A percentile compares a stretch with the other conserved stretches of the same genome.
Conservation (phyloP, 805 yeast genomes). For the Pichia cephalocereana region DNA sequence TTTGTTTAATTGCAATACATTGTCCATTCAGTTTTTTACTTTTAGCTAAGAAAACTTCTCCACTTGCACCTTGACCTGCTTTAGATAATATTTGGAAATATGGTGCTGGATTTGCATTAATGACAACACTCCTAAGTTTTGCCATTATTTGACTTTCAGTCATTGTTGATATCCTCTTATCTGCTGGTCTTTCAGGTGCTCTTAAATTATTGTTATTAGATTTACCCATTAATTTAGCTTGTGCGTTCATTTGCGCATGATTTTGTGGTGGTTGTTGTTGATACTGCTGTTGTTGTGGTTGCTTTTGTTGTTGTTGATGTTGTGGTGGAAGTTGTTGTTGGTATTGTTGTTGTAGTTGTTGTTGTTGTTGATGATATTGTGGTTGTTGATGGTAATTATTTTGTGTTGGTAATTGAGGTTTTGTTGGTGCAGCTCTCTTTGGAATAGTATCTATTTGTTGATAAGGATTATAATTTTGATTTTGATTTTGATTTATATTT, state of each 20-base stretch:
- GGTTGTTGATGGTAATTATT: slow-evolving; percentile 6
- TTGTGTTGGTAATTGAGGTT: neutral
- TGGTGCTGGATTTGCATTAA: slow-evolving; percentile 78
- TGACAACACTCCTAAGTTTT: slow-evolving; percentile 73
- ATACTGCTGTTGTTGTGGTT: slow-evolving; percentile 13
- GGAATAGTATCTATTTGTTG: slow-evolving; percentile 2
- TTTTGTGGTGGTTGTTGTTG: slow-evolving; percentile 15
- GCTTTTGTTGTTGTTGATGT: slow-evolving; percentile 12
- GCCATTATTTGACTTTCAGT: slow-evolving; percentile 84
- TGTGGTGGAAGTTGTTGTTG: slow-evolving; percentile 12
- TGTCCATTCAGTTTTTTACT: slow-evolving; percentile 39
- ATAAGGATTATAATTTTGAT: slow-evolving; percentile 11
- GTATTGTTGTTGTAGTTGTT: slow-evolving; percentile 1
- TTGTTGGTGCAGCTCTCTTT: slow-evolving; percentile 5
- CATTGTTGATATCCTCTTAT: slow-evolving; percentile 50
- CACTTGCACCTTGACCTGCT: slow-evolving; percentile 98
- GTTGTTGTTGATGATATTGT: slow-evolving; percentile 8
- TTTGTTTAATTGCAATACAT: slow-evolving; percentile 93
- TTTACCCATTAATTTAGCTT: slow-evolving; percentile 11
- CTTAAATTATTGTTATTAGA: neutral
- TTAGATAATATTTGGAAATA: slow-evolving; percentile 67
- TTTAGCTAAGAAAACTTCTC: slow-evolving; percentile 85
- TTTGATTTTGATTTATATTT: no score
- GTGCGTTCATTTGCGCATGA: slow-evolving; percentile 18
- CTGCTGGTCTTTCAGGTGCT: slow-evolving; percentile 22